Percentiles rank a stretch among this genome's conserved stretches.
These are phyloP conservation scores for Fusarium hainanense DNA, from an alignment of 2,329 filamentous ascomycete genomes.

Conservation along the genomic window DNA sequence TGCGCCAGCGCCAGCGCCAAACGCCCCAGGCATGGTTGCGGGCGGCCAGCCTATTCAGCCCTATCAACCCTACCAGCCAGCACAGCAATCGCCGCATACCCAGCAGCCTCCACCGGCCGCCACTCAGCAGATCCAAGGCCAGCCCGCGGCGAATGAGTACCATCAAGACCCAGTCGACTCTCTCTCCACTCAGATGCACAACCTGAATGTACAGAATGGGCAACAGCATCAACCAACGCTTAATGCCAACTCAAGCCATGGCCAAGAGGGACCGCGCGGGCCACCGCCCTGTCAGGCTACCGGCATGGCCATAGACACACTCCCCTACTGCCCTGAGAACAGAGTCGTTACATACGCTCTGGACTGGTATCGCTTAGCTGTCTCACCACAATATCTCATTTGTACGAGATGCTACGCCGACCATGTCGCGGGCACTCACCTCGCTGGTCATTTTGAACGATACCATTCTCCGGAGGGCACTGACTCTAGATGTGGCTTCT, in stretches of 20 bases:
- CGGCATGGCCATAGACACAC: slow-evolving; percentile 39
- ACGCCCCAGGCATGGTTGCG: too few species aligned
- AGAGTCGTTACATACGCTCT: slow-evolving; percentile 46
- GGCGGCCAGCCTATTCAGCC: neutral
- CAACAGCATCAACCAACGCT: neutral
- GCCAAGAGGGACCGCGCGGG: slow-evolving; percentile 13
- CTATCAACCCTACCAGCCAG: neutral
- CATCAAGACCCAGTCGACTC: slow-evolving; percentile 12
- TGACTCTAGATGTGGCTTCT: slow-evolving; percentile 48
- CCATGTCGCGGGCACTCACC: slow-evolving; percentile 48
- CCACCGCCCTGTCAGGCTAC: slow-evolving; percentile 30
- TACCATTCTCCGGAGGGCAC: slow-evolving; percentile 43
- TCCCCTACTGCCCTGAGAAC: slow-evolving; percentile 46
- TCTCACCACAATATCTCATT: slow-evolving; percentile 49
- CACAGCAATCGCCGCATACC: neutral
- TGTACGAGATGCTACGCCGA: slow-evolving; percentile 57
- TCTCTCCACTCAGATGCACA: slow-evolving; percentile 34
- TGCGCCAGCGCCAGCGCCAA: neutral
- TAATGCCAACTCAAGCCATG: rapidly evolving
- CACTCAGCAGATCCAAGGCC: neutral
- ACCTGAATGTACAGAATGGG: slow-evolving; percentile 16
- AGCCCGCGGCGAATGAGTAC: neutral
- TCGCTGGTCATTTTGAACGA: slow-evolving; percentile 48
- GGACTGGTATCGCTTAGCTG: slow-evolving; percentile 48
- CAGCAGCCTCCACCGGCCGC: neutral